Percentiles rank a stretch among this genome's conserved stretches.
phyloP scores from a whole-genome alignment of 164 flowering plant genomes.

The Sextonia rubra region DNA sequence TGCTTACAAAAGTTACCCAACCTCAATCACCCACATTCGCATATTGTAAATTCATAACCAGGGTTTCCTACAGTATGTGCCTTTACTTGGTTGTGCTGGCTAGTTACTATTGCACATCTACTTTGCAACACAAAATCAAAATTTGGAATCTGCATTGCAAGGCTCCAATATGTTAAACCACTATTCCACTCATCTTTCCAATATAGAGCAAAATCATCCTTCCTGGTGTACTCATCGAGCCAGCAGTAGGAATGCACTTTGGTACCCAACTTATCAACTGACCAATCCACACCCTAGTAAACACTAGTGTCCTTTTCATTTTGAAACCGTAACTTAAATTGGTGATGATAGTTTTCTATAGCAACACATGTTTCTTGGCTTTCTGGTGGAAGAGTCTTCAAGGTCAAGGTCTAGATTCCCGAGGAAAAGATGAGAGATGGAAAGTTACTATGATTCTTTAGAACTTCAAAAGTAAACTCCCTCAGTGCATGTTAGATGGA shows the following conservation, averaged over 20 bases:
- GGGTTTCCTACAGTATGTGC: slow-evolving; percentile 62
- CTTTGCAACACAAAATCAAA: slow-evolving; percentile 57
- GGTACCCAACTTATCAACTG: slow-evolving; percentile 79
- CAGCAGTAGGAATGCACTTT: slow-evolving; percentile 91
- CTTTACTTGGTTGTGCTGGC: slow-evolving; percentile 38
- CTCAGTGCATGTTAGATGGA: too few species aligned
- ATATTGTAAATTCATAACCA: slow-evolving; percentile 71
- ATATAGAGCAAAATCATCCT: slow-evolving; percentile 73
- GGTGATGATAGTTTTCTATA: slow-evolving; percentile 86
- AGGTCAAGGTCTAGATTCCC: slow-evolving; percentile 60
- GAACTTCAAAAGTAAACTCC: too few species aligned
- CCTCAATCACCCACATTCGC: slow-evolving; percentile 76
- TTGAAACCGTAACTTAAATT: slow-evolving; percentile 61
- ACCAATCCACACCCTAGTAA: slow-evolving; percentile 89
- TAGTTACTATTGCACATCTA: slow-evolving; percentile 50
- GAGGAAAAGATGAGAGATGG: slow-evolving; percentile 6
- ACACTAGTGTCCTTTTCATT: slow-evolving; percentile 63
- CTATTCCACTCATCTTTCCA: slow-evolving; percentile 77
- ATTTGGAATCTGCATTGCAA: slow-evolving; percentile 67
- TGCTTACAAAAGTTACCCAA: slow-evolving; percentile 91
- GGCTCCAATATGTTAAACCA: slow-evolving; percentile 81
- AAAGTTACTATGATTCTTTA: too few species aligned
- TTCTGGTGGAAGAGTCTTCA: slow-evolving; percentile 71
- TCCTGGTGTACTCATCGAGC: slow-evolving; percentile 82
- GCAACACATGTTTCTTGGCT: slow-evolving; percentile 84